Evolutionary conservation across 2,329 filamentous ascomycete genomes (phyloP).

Genomic region (Sporothrix sp.): DNA sequence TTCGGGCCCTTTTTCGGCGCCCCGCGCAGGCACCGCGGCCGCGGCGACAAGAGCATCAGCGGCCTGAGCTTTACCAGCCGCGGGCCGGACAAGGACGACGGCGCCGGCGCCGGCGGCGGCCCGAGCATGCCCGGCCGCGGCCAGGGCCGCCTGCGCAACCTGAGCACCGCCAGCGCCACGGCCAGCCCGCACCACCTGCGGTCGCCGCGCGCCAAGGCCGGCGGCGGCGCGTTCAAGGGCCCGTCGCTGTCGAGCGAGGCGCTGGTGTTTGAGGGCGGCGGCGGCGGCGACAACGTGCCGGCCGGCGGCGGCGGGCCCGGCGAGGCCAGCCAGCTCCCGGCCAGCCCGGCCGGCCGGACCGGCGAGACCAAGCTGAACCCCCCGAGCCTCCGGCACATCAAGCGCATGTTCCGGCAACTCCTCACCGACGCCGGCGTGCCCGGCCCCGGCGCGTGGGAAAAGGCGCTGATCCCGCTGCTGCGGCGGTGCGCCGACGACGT

Average conservation of each 20-base stretch:
- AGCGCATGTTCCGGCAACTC: constrained; percentile 73
- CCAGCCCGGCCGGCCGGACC: constrained; percentile 34
- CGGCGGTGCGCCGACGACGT: constrained; percentile 89
- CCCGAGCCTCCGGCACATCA: constrained; percentile 80
- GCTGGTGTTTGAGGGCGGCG: constrained; percentile 37
- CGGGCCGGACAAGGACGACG: constrained; percentile 55
- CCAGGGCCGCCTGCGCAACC: constrained; percentile 62
- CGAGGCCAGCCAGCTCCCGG: too few species aligned
- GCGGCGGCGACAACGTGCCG: constrained; percentile 34
- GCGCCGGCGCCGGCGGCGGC: too few species aligned
- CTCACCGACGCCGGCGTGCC: constrained; percentile 66
- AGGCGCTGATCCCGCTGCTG: constrained; percentile 79
- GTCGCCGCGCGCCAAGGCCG: constrained; percentile 59
- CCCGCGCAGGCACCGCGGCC: constrained; percentile 63
- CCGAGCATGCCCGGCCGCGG: constrained; percentile 48
- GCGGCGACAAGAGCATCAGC: constrained; percentile 67
- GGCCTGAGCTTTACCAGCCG: constrained; percentile 60
- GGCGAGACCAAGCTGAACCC: constrained; percentile 77
- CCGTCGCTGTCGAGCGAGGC: constrained; percentile 43
- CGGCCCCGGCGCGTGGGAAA: constrained; percentile 73
- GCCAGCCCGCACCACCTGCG: constrained; percentile 51
- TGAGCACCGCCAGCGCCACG: constrained; percentile 67
- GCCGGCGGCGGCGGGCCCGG: too few species aligned
- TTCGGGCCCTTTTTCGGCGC: constrained; percentile 64
- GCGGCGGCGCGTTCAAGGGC: constrained; percentile 46